Base-by-base conservation (phyloP, 495 filamentous ascomycete species). In the Elasticomyces elasticus region DNA sequence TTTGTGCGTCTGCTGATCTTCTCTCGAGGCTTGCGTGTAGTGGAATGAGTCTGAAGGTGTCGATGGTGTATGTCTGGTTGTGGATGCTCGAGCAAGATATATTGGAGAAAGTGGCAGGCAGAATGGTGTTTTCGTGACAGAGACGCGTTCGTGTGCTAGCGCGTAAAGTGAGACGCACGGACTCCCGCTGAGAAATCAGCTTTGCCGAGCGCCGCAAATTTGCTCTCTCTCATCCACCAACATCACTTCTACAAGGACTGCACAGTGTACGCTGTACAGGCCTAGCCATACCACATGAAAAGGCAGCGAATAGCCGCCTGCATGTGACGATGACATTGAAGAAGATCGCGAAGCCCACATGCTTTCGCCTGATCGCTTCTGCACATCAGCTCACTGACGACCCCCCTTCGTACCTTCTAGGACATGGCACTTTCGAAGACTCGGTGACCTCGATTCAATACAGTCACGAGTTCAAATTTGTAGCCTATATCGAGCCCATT, bases 391-490 rank as follows among this genome's bases (percentile, higher is more conserved):
- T 7, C 25, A 30, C 7, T 26, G 9, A 13, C 48, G 25, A 51
- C n/a, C n/a, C n/a, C 48, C 5, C 13, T 5, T 33, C 31, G 26
- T 10, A 33, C 7, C 23, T 5, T 23, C 26, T 40, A 26, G 23
- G 12, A 30, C 19, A 54, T 54, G 62, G 62, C 62, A 45, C 62
- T 64, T 60, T 64, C 62, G 62, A 64, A 64, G 62, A 64, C 62
- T 62, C 51, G 55, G 53, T 37, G 60, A 42, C 57, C 60, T 49
- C 47, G 55, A 56, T 17, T 26, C 26, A 17, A 30, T 38, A 62
- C 51, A 58, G 55, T 50, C 62, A 60, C 52, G 58, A 63, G 61
- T 63, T 63, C 61, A 63, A 63, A 42, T 11, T 13, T 55, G 56
- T 44, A 51, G 58, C 57, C 61, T 37, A 63, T 38, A 61, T 1